Percentiles rank a stretch among this genome's conserved stretches.
Evolutionary conservation across 2,329 filamentous ascomycete species (phyloP).

Genomic region (Apiospora rasikravindrae): DNA sequence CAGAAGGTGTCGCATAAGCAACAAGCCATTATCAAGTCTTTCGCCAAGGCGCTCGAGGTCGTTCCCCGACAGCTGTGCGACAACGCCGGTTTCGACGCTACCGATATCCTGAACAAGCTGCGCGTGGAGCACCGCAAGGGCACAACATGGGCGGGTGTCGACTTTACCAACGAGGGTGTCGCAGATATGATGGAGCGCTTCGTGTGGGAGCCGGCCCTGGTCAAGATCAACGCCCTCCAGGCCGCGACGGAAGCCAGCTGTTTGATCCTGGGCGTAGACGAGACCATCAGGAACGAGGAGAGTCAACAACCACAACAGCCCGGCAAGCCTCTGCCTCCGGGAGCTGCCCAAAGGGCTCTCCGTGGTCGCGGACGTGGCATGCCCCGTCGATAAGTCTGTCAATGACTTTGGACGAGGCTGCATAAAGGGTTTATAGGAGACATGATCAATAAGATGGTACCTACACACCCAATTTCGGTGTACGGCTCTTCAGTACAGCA

Average conservation of each 20-base stretch:
- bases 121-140: slow-evolving; percentile 96
- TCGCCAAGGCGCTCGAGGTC: slow-evolving; percentile 95
- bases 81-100: slow-evolving; percentile 97
- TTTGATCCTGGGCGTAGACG: slow-evolving; percentile 93
- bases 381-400: slow-evolving; percentile 72
- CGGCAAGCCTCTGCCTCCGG: slow-evolving; percentile 73
- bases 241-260: slow-evolving; percentile 95
- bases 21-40: slow-evolving; percentile 96
- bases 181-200: slow-evolving; percentile 94
- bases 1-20: slow-evolving; percentile 93
- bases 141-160: slow-evolving; percentile 92
- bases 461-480: not conserved
- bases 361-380: slow-evolving; percentile 85
- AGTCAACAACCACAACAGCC: slow-evolving; percentile 84
- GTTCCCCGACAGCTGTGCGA: slow-evolving; percentile 97
- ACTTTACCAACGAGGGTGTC: slow-evolving; percentile 91
- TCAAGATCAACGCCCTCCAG: slow-evolving; percentile 97
- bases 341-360: slow-evolving; percentile 87
- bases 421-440: not conserved
- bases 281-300: slow-evolving; percentile 99
- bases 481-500: not conserved
- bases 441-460: not conserved
- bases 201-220: slow-evolving; percentile 95
- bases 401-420: not conserved
- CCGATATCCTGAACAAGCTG: slow-evolving; percentile 94